Evolutionary conservation across 2,329 filamentous ascomycete genomes (phyloP).

Genomic region (Phyllosticta capitalensis): DNA sequence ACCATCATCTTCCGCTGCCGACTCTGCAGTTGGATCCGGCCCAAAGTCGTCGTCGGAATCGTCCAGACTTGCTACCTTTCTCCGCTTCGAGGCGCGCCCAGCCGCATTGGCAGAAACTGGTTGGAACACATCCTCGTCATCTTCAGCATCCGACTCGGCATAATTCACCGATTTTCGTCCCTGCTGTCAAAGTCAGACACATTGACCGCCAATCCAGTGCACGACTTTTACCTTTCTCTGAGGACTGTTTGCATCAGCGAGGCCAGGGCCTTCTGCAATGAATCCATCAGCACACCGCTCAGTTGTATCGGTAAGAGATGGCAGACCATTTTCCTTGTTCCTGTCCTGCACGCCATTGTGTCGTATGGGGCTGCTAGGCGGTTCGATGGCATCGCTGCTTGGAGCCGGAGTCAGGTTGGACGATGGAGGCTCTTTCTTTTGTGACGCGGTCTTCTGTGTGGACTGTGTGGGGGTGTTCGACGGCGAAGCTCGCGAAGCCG

Average conservation of each 20-base stretch:
- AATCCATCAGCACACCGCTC: constrained; percentile 34
- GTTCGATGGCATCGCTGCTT: constrained; percentile 66
- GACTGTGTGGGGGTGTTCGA: constrained; percentile 16
- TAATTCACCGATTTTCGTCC: constrained; percentile 29
- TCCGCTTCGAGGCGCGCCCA: constrained; percentile 44
- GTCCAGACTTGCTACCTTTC: constrained; percentile 51
- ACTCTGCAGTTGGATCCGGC: constrained; percentile 47
- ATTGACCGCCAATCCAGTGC: not conserved
- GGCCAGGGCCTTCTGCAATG: constrained; percentile 33
- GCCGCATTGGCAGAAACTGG: constrained; percentile 39
- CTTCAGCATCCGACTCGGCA: constrained; percentile 21
- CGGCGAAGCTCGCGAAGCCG: constrained; percentile 18
- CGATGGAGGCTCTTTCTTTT: constrained; percentile 20
- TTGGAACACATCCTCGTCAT: constrained; percentile 63
- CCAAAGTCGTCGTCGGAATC: constrained; percentile 58
- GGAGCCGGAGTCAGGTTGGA: constrained; percentile 61
- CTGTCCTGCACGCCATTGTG: constrained; percentile 36
- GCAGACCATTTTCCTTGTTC: constrained; percentile 45
- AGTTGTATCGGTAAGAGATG: constrained; percentile 24
- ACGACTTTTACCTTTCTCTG: constrained; percentile 58
- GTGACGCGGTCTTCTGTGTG: constrained; percentile 8
- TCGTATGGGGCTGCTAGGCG: constrained; percentile 60
- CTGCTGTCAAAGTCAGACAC: constrained; percentile 23
- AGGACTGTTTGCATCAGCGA: constrained; percentile 55
- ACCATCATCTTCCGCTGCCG: constrained; percentile 48